Evolutionary conservation across 2,329 filamentous ascomycete species (phyloP), one percentile per base, ranked within the genome.

Genomic region (Apiospora saccharicola): DNA sequence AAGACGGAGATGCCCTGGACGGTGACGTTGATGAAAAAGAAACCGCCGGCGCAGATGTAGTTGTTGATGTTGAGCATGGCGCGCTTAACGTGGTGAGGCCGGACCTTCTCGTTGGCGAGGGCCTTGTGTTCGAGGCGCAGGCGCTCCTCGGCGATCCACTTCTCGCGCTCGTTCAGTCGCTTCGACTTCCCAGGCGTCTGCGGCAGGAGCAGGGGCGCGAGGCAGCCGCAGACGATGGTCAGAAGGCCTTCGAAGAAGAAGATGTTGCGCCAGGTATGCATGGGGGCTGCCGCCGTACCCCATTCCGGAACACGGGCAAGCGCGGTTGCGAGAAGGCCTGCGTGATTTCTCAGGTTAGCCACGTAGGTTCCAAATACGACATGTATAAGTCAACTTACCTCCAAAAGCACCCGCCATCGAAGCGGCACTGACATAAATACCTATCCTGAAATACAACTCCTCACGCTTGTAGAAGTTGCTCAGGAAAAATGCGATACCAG

Each of bases 181-280:
- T 81, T 85, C 34, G 86, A 87, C 0, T 84, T 82, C 10, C 80
- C 78, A 0, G 89, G 88, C 14, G 79, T 83, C 10, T 83, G 84
- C 0, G 88, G 88, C 82, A 90, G 85, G 73, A 88, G 80, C 70
- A 87, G 82, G 0, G 88, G 87, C 0, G 88, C 86, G 1, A 81
- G 72, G 1, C 85, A 51, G 0, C 86, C 88, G 16, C 87, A 76
- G 57, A 87, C 72, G 30, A 86, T 79, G 13, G 89, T 91, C 73
- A 90, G 76, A 57, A 90, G 78, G 0, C 89, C 89, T 77, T 91
- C 89, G 73, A 91, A 90, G 80, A 91, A 90, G 82, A 91, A 91
- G 75, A 91, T 91, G 78, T 88, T 88, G 73, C 86, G 83, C 87
- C 87, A 89, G 0, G 83, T 86, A 74, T 86, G 81, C 70, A 90